phyloP scores from a whole-genome alignment of 2,329 filamentous ascomycete species.

The Metarhizium anisopliae region DNA sequence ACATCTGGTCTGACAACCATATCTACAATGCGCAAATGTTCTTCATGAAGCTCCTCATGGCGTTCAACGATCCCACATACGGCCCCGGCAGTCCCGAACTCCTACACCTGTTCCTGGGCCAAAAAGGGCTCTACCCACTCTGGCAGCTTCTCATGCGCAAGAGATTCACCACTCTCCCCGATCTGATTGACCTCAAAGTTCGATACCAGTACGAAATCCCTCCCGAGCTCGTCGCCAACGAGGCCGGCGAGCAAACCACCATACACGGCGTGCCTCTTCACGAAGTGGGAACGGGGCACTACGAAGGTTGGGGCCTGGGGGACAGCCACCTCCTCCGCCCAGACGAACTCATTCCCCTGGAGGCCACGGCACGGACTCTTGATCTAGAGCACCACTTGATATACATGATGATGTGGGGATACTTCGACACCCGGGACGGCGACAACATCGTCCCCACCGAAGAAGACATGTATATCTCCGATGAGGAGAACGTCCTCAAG shows the following conservation, averaged over 20 bases:
- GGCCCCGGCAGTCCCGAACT: conserved; percentile 41
- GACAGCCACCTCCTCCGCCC: conserved; percentile 39
- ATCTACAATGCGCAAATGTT: conserved; percentile 56
- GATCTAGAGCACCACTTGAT: conserved; percentile 43
- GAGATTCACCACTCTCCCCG: conserved; percentile 36
- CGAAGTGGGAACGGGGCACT: conserved; percentile 42
- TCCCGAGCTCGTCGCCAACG: conserved; percentile 16
- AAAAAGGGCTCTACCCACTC: conserved; percentile 45
- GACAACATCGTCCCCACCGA: conserved; percentile 39
- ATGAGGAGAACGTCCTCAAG: conserved; percentile 30
- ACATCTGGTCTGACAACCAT: conserved; percentile 49
- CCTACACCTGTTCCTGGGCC: conserved; percentile 50
- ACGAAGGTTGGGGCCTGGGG: conserved; percentile 48
- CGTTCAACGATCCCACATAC: conserved; percentile 54
- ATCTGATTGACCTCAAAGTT: conserved; percentile 48
- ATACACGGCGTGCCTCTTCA: conserved; percentile 43
- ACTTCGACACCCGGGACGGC: conserved; percentile 43
- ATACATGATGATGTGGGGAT: conserved; percentile 55
- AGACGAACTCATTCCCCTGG: conserved; percentile 50
- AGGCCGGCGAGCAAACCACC: conserved; percentile 13
- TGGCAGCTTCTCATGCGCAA: conserved; percentile 51
- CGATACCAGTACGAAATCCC: conserved; percentile 44
- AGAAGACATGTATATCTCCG: conserved; percentile 42
- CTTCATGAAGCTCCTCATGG: conserved; percentile 63
- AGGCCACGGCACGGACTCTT: conserved; percentile 43